These are phyloP conservation scores for Helotiales sp. DNA, from an alignment of 2,329 filamentous ascomycete species.

Conservation along the genomic window DNA sequence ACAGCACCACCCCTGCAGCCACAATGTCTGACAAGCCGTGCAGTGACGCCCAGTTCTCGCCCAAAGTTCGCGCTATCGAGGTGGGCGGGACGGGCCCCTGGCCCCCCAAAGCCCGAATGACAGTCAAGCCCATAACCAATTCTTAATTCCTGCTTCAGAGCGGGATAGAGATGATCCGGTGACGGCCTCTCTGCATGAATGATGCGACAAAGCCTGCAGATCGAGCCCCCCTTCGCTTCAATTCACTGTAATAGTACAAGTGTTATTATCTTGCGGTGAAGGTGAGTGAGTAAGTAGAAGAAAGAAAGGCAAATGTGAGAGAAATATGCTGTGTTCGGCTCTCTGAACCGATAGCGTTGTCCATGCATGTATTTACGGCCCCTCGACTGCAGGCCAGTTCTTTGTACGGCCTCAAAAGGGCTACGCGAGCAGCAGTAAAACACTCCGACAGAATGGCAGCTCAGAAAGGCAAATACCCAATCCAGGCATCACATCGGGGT, in stretches of 20 bases:
- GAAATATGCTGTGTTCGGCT: constrained; percentile 11
- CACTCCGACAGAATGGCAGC: not conserved
- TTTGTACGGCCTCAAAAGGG: not conserved
- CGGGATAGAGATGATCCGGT: constrained; percentile 16
- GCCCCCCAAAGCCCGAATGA: constrained; percentile 15
- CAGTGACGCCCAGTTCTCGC: constrained; percentile 7
- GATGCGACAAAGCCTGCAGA: not conserved
- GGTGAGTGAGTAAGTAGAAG: not conserved
- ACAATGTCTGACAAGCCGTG: not conserved
- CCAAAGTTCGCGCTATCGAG: not conserved
- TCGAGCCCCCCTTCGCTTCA: constrained; percentile 2
- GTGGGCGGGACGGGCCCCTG: constrained; percentile 7
- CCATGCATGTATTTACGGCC: not conserved
- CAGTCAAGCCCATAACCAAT: not conserved
- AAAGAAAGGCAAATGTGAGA: constrained; percentile 7
- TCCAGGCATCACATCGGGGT: not conserved
- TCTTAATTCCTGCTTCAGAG: not conserved
- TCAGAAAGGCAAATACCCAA: not conserved
- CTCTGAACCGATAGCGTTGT: not conserved
- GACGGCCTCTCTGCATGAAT: constrained; percentile 2
- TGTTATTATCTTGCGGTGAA: not conserved
- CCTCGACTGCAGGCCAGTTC: not conserved
- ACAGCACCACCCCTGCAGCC: constrained; percentile 10
- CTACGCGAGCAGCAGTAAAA: constrained; percentile 3
- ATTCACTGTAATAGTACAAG: constrained; percentile 11